These are phyloP conservation scores for Aspergillus intermedius DNA, from an alignment of 2,329 filamentous ascomycete species.

Conservation along the genomic window DNA sequence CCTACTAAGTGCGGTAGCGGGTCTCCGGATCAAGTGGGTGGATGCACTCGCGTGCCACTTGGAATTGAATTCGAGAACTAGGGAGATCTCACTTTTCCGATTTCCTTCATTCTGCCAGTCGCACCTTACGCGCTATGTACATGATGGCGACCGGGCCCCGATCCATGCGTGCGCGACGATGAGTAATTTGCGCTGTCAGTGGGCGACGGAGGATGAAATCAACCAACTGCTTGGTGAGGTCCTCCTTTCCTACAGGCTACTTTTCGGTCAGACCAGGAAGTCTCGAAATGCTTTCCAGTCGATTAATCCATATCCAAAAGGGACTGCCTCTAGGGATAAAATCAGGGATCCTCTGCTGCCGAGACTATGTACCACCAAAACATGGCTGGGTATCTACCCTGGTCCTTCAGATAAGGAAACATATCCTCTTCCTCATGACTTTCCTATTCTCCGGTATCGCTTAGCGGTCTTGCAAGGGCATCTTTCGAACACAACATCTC, in stretches of 20 bases:
- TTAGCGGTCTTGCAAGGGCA: background rate
- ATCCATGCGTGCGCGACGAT: conserved; percentile 5
- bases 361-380: background rate
- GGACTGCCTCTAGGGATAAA: background rate
- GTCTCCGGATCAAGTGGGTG: conserved; percentile 4
- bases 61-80: conserved; percentile 4
- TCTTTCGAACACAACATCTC: background rate
- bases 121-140: background rate
- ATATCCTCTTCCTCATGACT: background rate
- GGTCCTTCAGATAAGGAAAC: background rate
- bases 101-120: conserved; percentile 4
- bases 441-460: background rate
- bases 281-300: conserved; percentile 1
- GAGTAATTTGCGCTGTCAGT: conserved; percentile 3
- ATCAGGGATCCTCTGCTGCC: background rate
- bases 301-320: background rate
- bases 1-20: background rate
- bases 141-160: background rate
- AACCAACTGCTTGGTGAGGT: conserved; percentile 2
- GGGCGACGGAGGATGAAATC: conserved; percentile 7
- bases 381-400: background rate
- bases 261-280: conserved; percentile 5
- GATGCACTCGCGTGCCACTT: conserved; percentile 5
- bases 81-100: conserved; percentile 4
- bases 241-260: conserved; percentile 5